Percentiles rank a stretch among this genome's conserved stretches.
phyloP scores from a whole-genome alignment of 306 rosid genomes.

The Styphnolobium japonicum region DNA sequence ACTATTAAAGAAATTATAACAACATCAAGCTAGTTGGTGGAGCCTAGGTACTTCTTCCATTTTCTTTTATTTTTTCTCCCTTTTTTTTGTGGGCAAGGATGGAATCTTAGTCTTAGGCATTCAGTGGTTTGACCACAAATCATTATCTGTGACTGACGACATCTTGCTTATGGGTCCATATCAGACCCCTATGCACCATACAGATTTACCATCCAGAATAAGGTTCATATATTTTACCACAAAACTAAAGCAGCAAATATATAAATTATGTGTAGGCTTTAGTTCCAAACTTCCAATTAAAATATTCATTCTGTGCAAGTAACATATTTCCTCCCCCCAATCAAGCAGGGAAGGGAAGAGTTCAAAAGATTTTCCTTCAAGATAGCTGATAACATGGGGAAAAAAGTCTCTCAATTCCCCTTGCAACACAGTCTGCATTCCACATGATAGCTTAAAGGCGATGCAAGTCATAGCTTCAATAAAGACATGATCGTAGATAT shows the following conservation, averaged over 20 bases:
- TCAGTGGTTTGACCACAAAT: conserved; percentile 1
- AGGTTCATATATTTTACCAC: background rate
- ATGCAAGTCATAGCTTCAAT: background rate
- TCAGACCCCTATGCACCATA: background rate
- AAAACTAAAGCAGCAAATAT: too few relatives aligned
- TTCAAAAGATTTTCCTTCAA: background rate
- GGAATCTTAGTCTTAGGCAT: background rate
- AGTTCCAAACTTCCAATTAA: too few relatives aligned
- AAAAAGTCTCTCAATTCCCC: background rate
- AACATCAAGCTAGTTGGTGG: too few relatives aligned
- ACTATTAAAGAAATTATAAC: too few relatives aligned
- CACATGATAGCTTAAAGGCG: background rate
- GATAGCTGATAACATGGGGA: background rate
- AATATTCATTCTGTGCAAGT: background rate
- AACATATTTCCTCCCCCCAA: background rate
- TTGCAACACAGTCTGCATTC: conserved; percentile 10
- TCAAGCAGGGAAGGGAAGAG: background rate
- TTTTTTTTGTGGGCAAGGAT: background rate
- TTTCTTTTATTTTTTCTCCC: background rate
- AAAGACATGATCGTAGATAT: background rate
- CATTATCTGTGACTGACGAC: background rate
- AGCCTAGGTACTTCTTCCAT: background rate
- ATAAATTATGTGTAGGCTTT: too few relatives aligned
- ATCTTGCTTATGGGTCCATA: background rate
- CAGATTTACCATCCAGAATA: background rate